Evolutionary conservation across 1,139 yeast genomes (phyloP).

Genomic region (Debaryomyces udenii): DNA sequence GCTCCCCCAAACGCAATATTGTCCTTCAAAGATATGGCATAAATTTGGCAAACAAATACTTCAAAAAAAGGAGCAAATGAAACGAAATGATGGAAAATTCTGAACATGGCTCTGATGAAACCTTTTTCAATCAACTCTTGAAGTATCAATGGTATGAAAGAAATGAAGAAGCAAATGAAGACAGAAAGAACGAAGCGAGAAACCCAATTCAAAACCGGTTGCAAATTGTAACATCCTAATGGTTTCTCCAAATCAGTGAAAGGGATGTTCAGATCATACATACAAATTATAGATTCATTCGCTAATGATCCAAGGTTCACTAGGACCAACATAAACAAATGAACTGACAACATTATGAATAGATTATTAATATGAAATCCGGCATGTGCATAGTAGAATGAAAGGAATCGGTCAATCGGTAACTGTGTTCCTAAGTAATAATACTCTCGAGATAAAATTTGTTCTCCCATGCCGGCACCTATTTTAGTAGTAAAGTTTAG

Average conservation of each 20-base stretch:
- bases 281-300: conserved; percentile 48
- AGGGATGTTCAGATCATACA: conserved; percentile 47
- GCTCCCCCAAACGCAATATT: conserved; percentile 58
- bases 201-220: conserved; percentile 55
- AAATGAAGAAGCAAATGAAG: conserved; percentile 50
- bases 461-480: conserved; percentile 65
- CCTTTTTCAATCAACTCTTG: conserved; percentile 58
- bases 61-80: conserved; percentile 58
- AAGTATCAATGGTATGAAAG: conserved; percentile 53
- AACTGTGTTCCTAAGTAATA: conserved; percentile 52
- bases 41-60: conserved; percentile 54
- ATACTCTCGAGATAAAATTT: conserved; percentile 55
- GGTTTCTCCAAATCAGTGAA: conserved; percentile 52
- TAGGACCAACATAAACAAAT: conserved; percentile 48
- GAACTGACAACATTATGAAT: conserved; percentile 51
- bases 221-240: conserved; percentile 48
- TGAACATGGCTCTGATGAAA: conserved; percentile 43
- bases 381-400: conserved; percentile 59
- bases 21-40: conserved; percentile 50
- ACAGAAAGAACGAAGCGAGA: conserved; percentile 53
- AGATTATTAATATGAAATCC: conserved; percentile 59
- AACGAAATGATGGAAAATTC: conserved; percentile 50
- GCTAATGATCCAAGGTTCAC: conserved; percentile 52
- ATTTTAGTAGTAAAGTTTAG: conserved; percentile 57
- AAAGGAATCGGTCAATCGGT: conserved; percentile 53